Conservation (phyloP, 805 yeast species). For the Clavispora asparagi region DNA sequence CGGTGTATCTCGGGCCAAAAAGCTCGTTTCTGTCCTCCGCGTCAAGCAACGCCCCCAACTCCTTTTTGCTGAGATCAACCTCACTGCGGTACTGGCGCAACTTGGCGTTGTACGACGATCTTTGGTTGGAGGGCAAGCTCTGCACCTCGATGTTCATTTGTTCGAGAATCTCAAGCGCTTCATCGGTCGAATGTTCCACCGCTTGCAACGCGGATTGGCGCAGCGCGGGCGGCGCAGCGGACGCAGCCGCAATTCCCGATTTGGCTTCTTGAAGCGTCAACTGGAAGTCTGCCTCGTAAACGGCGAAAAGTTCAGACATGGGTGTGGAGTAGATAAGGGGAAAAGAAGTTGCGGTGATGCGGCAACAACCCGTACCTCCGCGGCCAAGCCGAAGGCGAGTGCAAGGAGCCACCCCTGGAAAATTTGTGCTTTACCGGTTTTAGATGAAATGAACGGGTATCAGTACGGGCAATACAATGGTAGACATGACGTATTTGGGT, state of each 20-base stretch:
- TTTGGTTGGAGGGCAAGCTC: conserved; percentile 66
- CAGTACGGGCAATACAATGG: too few relatives aligned
- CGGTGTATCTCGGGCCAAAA: conserved; percentile 52
- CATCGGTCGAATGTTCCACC: conserved; percentile 68
- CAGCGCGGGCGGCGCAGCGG: conserved; percentile 45
- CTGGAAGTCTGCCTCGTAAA: conserved; percentile 69
- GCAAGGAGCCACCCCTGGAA: too few relatives aligned
- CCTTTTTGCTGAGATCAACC: conserved; percentile 50
- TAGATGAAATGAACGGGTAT: too few relatives aligned
- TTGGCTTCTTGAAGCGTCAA: conserved; percentile 66
- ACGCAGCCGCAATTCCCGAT: conserved; percentile 54
- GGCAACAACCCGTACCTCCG: neutral
- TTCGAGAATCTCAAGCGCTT: conserved; percentile 73
- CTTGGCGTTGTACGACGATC: conserved; percentile 70
- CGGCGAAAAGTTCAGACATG: conserved; percentile 52
- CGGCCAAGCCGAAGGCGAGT: too few relatives aligned
- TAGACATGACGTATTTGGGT: too few relatives aligned
- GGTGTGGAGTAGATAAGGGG: neutral
- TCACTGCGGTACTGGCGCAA: conserved; percentile 66
- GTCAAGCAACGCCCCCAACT: conserved; percentile 55
- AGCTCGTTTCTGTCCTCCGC: conserved; percentile 67
- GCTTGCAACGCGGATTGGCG: conserved; percentile 53
- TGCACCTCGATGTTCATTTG: conserved; percentile 86
- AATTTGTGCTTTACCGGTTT: too few relatives aligned
- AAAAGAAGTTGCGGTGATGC: neutral